These are phyloP conservation scores for Peronosclerospora sorghi DNA, from an alignment of 352 stramenopile genomes.

Conservation along the genomic window DNA sequence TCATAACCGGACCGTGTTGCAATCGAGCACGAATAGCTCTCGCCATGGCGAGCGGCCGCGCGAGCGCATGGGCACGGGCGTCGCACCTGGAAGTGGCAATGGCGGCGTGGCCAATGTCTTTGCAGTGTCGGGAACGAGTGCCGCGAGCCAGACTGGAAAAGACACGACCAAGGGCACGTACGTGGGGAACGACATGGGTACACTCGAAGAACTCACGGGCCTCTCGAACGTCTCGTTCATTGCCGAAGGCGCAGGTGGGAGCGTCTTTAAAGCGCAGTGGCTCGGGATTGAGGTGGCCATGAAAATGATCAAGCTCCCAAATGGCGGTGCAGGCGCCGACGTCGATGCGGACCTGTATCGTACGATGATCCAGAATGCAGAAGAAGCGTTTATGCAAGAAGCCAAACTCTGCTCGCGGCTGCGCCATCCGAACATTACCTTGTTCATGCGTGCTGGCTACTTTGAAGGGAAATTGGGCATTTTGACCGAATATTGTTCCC, in stretches of 20 bases:
- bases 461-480: conserved; percentile 59
- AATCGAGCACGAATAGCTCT: conserved; percentile 22
- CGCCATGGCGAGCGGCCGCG: conserved; percentile 16
- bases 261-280: conserved; percentile 59
- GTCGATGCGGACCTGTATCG: conserved; percentile 46
- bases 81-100: conserved; percentile 11
- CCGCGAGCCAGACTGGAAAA: conserved; percentile 19
- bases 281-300: conserved; percentile 62
- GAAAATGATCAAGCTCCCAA: conserved; percentile 62
- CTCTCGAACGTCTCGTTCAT: conserved; percentile 46
- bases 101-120: conserved; percentile 21
- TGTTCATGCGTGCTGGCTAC: conserved; percentile 56
- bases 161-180: conserved; percentile 33
- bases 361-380: conserved; percentile 59
- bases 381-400: conserved; percentile 54
- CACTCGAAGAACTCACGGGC: conserved; percentile 46
- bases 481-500: conserved; percentile 56
- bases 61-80: conserved; percentile 21
- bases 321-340: conserved; percentile 21
- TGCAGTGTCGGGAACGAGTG: conserved; percentile 29
- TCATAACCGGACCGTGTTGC: conserved; percentile 19
- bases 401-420: conserved; percentile 47
- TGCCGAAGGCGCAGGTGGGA: conserved; percentile 46
- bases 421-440: conserved; percentile 56
- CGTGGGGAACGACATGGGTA: conserved; percentile 34